phyloP scores from a whole-genome alignment of 2,329 filamentous ascomycete species.

The Elsinoe australis region DNA sequence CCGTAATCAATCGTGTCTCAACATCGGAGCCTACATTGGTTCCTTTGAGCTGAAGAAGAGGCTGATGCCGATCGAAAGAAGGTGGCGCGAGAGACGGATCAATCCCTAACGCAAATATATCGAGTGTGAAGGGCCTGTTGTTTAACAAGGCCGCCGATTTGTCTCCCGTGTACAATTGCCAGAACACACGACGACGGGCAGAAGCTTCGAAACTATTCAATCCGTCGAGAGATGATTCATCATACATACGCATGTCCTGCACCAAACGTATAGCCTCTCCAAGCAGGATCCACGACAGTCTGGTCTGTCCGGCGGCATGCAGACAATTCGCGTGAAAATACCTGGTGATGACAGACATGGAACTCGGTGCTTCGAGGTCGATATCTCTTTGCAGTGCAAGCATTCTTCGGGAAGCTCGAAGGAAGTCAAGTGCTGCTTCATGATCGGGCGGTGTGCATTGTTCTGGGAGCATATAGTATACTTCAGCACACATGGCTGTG shows the following conservation, averaged over 20 bases:
- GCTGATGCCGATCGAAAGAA: no score
- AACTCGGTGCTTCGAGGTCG: not conserved
- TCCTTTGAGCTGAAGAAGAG: no score
- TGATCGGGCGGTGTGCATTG: not conserved
- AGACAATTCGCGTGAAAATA: not conserved
- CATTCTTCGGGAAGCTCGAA: not conserved
- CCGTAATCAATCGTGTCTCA: not conserved
- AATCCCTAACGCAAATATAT: no score
- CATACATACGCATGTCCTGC: not conserved
- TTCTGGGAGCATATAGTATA: not conserved
- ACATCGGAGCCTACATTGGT: no score
- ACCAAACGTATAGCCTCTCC: not conserved
- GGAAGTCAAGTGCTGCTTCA: not conserved
- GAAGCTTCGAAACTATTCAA: not conserved
- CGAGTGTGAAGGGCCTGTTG: not conserved
- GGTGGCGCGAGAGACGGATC: no score
- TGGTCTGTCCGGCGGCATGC: not conserved
- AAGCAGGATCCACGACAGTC: not conserved
- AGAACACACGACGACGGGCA: not conserved
- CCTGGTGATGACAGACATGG: not conserved
- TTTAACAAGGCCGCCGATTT: not conserved
- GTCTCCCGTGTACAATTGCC: not conserved
- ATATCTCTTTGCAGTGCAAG: not conserved
- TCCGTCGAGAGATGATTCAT: not conserved
- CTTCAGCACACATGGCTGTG: not conserved